Percentiles rank a stretch among this genome's conserved stretches.
Evolutionary conservation across 345 rosid species (phyloP).

Genomic region (Citrus hindsii): DNA sequence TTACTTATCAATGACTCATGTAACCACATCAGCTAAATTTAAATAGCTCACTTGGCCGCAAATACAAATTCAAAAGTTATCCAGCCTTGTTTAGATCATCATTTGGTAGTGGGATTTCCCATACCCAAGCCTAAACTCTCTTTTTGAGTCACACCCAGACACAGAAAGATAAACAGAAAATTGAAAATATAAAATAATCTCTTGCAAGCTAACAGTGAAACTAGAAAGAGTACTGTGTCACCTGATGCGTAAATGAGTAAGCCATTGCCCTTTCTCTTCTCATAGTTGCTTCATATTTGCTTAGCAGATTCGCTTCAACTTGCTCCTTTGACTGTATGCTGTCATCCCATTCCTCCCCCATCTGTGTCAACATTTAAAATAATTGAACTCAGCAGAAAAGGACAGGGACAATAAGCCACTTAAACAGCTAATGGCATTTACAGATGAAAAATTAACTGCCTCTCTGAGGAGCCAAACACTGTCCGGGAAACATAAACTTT

Average conservation of each 20-base stretch:
- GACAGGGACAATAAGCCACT: neutral
- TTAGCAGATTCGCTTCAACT: slow-evolving; percentile 71
- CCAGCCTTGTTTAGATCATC: neutral
- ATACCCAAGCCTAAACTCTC: slow-evolving; percentile 6
- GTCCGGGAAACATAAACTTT: neutral
- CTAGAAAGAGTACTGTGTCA: slow-evolving; percentile 18
- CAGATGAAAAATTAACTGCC: neutral
- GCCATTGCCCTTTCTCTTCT: slow-evolving; percentile 93
- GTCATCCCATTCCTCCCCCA: slow-evolving; percentile 92
- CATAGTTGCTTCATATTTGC: slow-evolving; percentile 90
- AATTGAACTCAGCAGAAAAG: slow-evolving; percentile 1
- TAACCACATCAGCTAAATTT: neutral
- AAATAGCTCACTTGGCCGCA: neutral
- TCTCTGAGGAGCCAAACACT: neutral
- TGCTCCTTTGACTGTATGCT: slow-evolving; percentile 88
- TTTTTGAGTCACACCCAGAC: neutral
- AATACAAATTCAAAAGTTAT: neutral
- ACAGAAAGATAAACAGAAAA: neutral
- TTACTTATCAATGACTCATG: neutral
- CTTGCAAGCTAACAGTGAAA: neutral
- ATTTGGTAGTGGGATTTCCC: neutral
- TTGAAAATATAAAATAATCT: neutral
- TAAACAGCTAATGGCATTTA: neutral
- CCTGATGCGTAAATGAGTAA: slow-evolving; percentile 94
- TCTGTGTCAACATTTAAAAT: slow-evolving; percentile 42